Evolutionary conservation across 2,329 filamentous ascomycete species (phyloP).

Genomic region (Tolypocladium guangdongense): DNA sequence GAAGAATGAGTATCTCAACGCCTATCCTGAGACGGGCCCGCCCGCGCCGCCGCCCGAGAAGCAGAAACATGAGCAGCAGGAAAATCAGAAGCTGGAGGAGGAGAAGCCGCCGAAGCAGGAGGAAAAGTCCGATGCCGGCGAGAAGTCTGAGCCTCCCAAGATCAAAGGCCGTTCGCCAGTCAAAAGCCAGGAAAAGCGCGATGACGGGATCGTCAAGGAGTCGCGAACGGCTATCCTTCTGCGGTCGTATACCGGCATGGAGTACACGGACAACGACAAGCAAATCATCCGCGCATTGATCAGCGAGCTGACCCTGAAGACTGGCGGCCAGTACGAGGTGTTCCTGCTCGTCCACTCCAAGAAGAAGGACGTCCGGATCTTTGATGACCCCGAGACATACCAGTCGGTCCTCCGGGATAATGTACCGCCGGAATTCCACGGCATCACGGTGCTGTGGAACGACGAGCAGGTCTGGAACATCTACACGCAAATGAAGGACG

Average conservation of each 20-base stretch:
- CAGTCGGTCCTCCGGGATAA: constrained; percentile 47
- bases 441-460: constrained; percentile 65
- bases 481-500: constrained; percentile 65
- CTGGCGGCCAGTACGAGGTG: constrained; percentile 72
- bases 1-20: constrained; percentile 31
- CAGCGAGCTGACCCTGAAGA: constrained; percentile 62
- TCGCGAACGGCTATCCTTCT: constrained; percentile 63
- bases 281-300: constrained; percentile 71
- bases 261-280: constrained; percentile 69
- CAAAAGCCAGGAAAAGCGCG: constrained; percentile 3
- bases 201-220: constrained; percentile 22
- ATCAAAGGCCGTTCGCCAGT: constrained; percentile 6
- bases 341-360: constrained; percentile 73
- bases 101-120: neutral
- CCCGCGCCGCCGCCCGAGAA: constrained; percentile 7
- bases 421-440: constrained; percentile 58
- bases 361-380: constrained; percentile 46
- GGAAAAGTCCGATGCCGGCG: neutral
- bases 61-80: neutral
- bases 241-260: constrained; percentile 63
- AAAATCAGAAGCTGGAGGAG: constrained; percentile 1
- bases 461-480: constrained; percentile 62
- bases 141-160: constrained; percentile 1
- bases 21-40: constrained; percentile 25
- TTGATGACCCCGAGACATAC: constrained; percentile 48